Percentiles rank a stretch among this genome's conserved stretches.
These are phyloP conservation scores for Lactarius quietus DNA, from an alignment of 768 basidiomycete genomes.

Conservation along the genomic window DNA sequence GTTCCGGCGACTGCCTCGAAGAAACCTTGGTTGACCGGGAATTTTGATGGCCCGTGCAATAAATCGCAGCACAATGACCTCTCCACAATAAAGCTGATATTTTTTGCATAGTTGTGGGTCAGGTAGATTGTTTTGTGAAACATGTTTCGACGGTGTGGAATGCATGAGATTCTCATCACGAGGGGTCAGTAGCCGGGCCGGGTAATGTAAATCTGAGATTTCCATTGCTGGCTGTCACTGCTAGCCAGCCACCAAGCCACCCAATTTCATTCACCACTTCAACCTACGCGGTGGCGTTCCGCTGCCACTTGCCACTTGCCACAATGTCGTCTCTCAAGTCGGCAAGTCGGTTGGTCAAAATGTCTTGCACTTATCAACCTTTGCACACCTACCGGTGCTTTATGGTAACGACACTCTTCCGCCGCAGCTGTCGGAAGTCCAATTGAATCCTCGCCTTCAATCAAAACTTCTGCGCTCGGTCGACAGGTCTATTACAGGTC, in stretches of 20 bases:
- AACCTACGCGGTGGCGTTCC: background rate
- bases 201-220: conserved; percentile 1
- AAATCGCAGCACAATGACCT: background rate
- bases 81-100: background rate
- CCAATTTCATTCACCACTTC: no score
- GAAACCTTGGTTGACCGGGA: background rate
- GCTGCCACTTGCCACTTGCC: background rate
- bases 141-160: background rate
- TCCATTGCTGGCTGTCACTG: background rate
- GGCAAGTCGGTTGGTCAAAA: no score
- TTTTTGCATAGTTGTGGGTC: background rate
- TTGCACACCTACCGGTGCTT: background rate
- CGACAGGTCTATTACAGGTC: background rate
- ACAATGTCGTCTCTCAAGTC: background rate
- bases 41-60: background rate
- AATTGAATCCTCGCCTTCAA: background rate
- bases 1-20: background rate
- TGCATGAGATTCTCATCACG: background rate
- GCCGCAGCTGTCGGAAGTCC: background rate
- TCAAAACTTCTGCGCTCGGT: background rate
- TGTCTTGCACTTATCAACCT: background rate
- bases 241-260: background rate
- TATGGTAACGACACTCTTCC: background rate
- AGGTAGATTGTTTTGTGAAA: background rate
- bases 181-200: background rate